A percentile compares a stretch with the other conserved stretches of the same genome.
These are phyloP conservation scores for Kwoniella dendrophila DNA, from an alignment of 768 basidiomycete genomes.

Conservation along the genomic window DNA sequence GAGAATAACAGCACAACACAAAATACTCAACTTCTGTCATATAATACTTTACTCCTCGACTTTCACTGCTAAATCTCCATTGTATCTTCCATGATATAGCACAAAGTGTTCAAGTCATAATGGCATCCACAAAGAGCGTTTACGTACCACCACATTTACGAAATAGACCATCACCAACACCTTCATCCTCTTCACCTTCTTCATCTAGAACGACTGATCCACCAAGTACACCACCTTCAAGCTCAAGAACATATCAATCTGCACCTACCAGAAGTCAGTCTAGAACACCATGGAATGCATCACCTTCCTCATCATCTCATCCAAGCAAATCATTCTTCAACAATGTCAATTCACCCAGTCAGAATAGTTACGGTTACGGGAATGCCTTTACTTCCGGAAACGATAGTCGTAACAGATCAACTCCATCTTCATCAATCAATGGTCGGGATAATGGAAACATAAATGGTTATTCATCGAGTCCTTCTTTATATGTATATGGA, in stretches of 20 bases:
- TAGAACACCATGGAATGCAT: constrained; percentile 34
- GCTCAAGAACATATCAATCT: neutral
- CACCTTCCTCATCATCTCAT: constrained; percentile 5
- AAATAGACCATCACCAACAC: constrained; percentile 23
- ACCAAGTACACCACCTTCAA: constrained; percentile 14
- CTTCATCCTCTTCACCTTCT: constrained; percentile 8
- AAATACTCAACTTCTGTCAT: no score
- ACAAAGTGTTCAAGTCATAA: neutral
- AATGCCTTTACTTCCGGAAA: constrained; percentile 1
- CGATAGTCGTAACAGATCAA: neutral
- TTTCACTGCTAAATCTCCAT: neutral
- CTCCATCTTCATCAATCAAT: neutral
- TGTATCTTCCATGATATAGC: constrained; percentile 1
- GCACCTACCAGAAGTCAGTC: constrained; percentile 20
- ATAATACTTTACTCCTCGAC: neutral
- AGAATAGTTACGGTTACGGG: neutral
- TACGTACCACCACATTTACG: constrained; percentile 46
- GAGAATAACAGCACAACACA: no score
- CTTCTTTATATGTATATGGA: constrained; percentile 39
- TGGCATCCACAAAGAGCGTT: constrained; percentile 12
- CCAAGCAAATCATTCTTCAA: neutral
- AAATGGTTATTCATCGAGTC: constrained; percentile 14
- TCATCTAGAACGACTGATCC: constrained; percentile 1
- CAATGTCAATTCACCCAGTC: neutral
- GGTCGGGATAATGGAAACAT: neutral